Percentiles rank a stretch among this genome's conserved stretches.
Conservation (phyloP, 768 basidiomycete species). For the Suillus sp. region DNA sequence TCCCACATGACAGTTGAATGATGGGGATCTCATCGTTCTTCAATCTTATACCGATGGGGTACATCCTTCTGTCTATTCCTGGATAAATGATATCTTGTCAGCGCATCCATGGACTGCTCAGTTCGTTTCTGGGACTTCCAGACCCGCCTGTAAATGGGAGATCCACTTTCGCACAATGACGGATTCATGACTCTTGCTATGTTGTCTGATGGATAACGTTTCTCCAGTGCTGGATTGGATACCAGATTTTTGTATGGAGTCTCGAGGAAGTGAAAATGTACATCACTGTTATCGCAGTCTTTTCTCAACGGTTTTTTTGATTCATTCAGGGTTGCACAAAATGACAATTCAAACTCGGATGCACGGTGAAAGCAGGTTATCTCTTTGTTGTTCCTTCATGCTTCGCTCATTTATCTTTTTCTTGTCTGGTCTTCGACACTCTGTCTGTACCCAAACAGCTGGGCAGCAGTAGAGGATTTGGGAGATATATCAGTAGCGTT, state of each 20-base stretch:
- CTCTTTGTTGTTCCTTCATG: no score
- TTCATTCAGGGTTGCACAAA: no score
- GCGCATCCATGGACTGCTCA: not conserved
- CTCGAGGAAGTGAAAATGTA: constrained; percentile 40
- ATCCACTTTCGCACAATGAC: constrained; percentile 71
- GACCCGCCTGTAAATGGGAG: constrained; percentile 13
- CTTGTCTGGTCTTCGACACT: no score
- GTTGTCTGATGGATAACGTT: constrained; percentile 78
- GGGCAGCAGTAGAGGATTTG: no score
- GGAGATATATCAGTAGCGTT: no score
- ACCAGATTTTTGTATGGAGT: constrained; percentile 77
- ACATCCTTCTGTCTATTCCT: not conserved
- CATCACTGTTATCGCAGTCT: not conserved
- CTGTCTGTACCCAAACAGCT: no score
- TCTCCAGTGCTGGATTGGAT: constrained; percentile 84
- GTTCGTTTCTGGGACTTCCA: not conserved
- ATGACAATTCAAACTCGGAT: no score
- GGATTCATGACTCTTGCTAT: constrained; percentile 78
- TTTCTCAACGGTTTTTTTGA: not conserved
- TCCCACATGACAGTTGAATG: no score
- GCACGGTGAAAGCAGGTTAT: no score
- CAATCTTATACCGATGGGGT: not conserved
- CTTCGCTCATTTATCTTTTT: no score
- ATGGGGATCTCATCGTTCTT: not conserved
- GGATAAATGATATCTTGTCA: not conserved